phyloP scores from a whole-genome alignment of 176 grass and related monocot genomes.

The Pharus latifolius region DNA sequence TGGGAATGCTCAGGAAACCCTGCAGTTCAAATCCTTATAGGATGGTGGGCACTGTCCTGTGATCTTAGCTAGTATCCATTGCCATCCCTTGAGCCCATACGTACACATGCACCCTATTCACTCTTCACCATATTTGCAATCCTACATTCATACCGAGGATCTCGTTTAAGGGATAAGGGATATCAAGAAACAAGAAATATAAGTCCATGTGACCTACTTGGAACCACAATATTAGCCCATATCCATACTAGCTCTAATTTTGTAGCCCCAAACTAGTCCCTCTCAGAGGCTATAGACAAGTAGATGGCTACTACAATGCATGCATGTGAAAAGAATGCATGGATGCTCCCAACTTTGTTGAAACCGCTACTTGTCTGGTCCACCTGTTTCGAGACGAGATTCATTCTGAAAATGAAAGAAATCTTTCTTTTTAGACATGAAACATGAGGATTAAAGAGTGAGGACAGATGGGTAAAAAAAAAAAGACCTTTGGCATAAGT shows the following conservation, averaged over 20 bases:
- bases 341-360: neutral
- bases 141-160: neutral
- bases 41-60: neutral
- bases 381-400: neutral
- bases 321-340: neutral
- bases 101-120: neutral
- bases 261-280: neutral
- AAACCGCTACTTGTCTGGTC: neutral
- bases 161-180: neutral
- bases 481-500: too few relatives aligned
- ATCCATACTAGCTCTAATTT: neutral
- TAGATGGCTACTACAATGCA: neutral
- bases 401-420: neutral
- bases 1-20: neutral
- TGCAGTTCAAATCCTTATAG: neutral
- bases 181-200: neutral
- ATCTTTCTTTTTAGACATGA: neutral
- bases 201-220: neutral
- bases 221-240: neutral
- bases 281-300: constrained; percentile 4
- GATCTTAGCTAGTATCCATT: constrained; percentile 7
- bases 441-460: too few relatives aligned
- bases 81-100: constrained; percentile 10
- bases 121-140: constrained; percentile 16
- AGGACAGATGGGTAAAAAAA: too few relatives aligned